Evolutionary conservation across 345 rosid species (phyloP).

Genomic region (Reutealis trisperma): DNA sequence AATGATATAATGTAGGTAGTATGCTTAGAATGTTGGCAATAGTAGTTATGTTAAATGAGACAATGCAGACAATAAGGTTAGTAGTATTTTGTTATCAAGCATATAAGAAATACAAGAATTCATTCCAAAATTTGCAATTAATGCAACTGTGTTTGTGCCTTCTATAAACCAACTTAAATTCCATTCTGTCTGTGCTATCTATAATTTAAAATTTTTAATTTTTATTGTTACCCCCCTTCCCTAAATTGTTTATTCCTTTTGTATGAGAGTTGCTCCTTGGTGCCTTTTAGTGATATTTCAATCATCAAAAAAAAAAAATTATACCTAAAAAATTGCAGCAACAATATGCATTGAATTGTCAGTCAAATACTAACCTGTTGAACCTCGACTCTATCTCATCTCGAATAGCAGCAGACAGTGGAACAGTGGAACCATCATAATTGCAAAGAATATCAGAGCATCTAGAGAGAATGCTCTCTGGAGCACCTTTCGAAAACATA

Average conservation of each 20-base stretch:
- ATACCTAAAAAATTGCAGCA: neutral
- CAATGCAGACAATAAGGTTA: no score
- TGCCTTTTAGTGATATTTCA: neutral
- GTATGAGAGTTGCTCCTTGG: no score
- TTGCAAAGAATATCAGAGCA: constrained; percentile 82
- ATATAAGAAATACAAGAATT: no score
- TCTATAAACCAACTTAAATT: no score
- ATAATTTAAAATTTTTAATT: no score
- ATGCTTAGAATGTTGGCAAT: neutral
- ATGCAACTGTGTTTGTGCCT: no score
- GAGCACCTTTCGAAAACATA: constrained; percentile 97
- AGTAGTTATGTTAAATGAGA: neutral
- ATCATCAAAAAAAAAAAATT: neutral
- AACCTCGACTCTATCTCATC: constrained; percentile 84
- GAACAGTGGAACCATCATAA: constrained; percentile 75
- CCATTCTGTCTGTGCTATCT: no score
- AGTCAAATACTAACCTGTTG: constrained; percentile 51
- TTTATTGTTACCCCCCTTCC: no score
- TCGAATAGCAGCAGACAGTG: constrained; percentile 62
- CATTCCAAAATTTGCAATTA: no score
- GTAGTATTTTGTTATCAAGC: no score
- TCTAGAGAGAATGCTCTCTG: constrained; percentile 86
- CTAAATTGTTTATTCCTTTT: neutral
- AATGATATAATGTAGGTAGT: neutral
- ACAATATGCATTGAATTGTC: neutral